Evolutionary conservation across 192 early-diverging fungal genomes (phyloP), one percentile per base, ranked within the genome.

Genomic region (Rhizoclosmatium globosum): DNA sequence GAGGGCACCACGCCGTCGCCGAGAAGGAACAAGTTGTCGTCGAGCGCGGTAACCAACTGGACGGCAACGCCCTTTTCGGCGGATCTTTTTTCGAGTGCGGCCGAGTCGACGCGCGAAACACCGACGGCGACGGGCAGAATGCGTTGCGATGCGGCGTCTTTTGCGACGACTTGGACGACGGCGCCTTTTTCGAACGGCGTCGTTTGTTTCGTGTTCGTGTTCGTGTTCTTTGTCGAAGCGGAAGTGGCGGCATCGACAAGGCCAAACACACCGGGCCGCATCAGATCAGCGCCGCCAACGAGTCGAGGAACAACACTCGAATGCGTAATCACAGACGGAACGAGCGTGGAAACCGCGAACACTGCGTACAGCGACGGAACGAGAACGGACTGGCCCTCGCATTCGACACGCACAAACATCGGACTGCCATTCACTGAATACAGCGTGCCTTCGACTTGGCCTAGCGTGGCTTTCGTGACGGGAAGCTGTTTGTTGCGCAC

Each of bases 1-100:
- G 76, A 76, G 19, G 76, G 68, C 9, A 79, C 71, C 4, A 81
- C 76, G 61, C 94, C 94, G 77, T 80, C 85, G 4, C 95, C 95
- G 69, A 92, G 82, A 19, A 85, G 77, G 95, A 95, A 98, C 71
- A 98, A 81, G 60, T 85, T 82, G 85, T 98, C 96, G 45, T 88
- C 86, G 76, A 89, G 92, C 2, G 92, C 89, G 75, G 96, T 95
- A 17, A 93, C 66, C 38, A 95, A 85, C 74, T 92, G 74, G 1
- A 98, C 91, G 0, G 53, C 9, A 56, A 56, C 53, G 79, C 93
- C 76, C 82, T 82, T 94, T 60, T 84, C 89, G 6, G 88, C 88
- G 21, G 84, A 80, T 59, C 74, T 80, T 17, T 84, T 82, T 21
- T 91, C 81, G 2, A 31, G 31, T 31, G 31, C 31, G 31, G 31